These are phyloP conservation scores for Glycyrrhiza uralensis DNA, from an alignment of 306 rosid species.

Conservation along the genomic window DNA sequence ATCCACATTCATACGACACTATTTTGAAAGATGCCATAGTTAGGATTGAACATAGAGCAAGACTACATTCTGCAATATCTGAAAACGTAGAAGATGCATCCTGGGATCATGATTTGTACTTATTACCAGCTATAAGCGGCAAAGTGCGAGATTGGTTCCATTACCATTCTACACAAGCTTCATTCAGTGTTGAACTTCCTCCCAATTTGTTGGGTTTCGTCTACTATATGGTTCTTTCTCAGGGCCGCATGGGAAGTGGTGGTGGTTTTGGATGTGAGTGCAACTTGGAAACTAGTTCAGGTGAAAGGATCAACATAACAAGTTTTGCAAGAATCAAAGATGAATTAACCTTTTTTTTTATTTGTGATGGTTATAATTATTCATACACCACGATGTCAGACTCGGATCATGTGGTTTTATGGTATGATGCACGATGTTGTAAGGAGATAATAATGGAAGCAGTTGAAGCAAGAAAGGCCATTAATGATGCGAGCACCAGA, in stretches of 20 bases:
- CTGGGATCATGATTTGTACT: background rate
- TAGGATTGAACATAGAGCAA: background rate
- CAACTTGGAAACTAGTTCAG: background rate
- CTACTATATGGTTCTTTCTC: background rate
- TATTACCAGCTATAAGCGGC: background rate
- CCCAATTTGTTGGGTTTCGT: background rate
- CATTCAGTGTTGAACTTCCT: background rate
- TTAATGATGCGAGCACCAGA: no score
- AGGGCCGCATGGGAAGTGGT: fast-evolving
- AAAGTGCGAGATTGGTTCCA: background rate
- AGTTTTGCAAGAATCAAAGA: background rate
- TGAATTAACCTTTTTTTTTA: no score
- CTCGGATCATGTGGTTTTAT: constrained; percentile 15
- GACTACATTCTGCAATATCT: background rate
- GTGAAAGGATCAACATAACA: background rate
- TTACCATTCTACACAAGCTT: background rate
- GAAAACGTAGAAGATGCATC: background rate
- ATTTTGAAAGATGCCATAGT: background rate
- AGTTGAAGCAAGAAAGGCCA: background rate
- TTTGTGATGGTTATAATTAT: no score
- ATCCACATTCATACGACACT: background rate
- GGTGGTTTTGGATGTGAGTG: background rate
- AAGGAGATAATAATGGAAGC: background rate
- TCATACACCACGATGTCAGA: background rate
- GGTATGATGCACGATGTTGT: constrained; percentile 8